Evolutionary conservation across 225 moss, liverwort and hornwort genomes (phyloP).

Genomic region (Pseudoscleropodium purum): DNA sequence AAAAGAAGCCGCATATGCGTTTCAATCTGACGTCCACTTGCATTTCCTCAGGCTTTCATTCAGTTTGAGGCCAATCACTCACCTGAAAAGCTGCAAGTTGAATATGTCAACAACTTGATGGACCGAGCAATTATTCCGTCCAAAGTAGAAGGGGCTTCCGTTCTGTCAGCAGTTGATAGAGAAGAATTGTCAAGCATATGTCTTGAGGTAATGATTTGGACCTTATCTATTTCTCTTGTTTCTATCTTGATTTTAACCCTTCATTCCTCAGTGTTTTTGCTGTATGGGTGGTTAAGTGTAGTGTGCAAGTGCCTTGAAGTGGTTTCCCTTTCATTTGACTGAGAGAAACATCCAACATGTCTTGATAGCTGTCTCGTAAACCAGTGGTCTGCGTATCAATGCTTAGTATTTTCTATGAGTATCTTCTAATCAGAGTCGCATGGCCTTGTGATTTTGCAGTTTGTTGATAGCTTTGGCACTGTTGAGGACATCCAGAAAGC

Average conservation of each 20-base stretch:
- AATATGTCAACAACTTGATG: slow-evolving; percentile 56
- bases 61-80: slow-evolving; percentile 65
- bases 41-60: slow-evolving; percentile 52
- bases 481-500: slow-evolving; percentile 75
- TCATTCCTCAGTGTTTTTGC: background rate
- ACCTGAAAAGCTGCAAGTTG: slow-evolving; percentile 42
- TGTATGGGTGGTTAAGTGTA: background rate
- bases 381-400: background rate
- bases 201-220: slow-evolving; percentile 50
- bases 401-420: no score
- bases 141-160: slow-evolving; percentile 71
- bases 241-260: background rate
- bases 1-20: background rate
- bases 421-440: background rate
- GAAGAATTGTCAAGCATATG: slow-evolving; percentile 84
- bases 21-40: background rate
- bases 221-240: background rate
- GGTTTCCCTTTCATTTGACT: background rate
- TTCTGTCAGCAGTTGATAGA: slow-evolving; percentile 59
- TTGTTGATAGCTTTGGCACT: slow-evolving; percentile 77
- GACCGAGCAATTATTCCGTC: slow-evolving; percentile 56
- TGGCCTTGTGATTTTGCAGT: slow-evolving; percentile 26
- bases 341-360: background rate
- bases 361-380: background rate
- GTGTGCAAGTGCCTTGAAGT: background rate